Evolutionary conservation across 768 basidiomycete genomes (phyloP).

Genomic region (Jaapia argillacea): DNA sequence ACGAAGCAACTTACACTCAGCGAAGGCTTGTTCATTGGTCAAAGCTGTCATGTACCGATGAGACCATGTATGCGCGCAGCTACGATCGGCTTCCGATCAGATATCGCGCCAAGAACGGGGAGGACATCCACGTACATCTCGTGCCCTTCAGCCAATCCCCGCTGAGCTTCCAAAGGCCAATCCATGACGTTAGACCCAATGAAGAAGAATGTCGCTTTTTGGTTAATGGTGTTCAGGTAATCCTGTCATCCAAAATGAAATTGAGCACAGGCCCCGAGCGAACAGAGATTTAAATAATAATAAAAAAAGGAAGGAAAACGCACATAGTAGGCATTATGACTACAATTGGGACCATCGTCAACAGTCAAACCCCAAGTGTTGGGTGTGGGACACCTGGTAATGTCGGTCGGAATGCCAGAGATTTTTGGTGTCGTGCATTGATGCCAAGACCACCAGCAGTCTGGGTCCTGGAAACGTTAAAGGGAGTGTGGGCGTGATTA

Average conservation of each 20-base stretch:
- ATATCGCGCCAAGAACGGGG: background rate
- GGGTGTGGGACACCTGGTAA: constrained; percentile 43
- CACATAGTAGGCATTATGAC: constrained; percentile 49
- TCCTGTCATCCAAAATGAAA: constrained; percentile 13
- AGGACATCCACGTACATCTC: constrained; percentile 45
- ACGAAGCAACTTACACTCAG: background rate
- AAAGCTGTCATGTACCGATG: constrained; percentile 29
- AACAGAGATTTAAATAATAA: too few relatives aligned
- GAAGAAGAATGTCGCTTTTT: constrained; percentile 58
- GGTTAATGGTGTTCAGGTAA: constrained; percentile 37
- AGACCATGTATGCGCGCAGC: constrained; percentile 32
- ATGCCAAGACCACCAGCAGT: constrained; percentile 28
- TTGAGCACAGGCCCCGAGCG: background rate
- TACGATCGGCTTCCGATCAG: background rate
- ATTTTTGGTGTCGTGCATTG: constrained; percentile 40
- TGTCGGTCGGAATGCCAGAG: constrained; percentile 31
- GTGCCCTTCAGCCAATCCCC: constrained; percentile 44
- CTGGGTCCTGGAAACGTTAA: background rate
- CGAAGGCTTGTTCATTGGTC: constrained; percentile 20
- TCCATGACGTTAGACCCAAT: constrained; percentile 49
- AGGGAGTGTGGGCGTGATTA: background rate
- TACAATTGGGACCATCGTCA: constrained; percentile 58
- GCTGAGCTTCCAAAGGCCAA: constrained; percentile 46
- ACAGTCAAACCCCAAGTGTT: constrained; percentile 48
- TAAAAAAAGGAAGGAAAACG: too few relatives aligned